phyloP scores from a whole-genome alignment of 495 filamentous ascomycete genomes.

The Trichoderma orchidacearum region DNA sequence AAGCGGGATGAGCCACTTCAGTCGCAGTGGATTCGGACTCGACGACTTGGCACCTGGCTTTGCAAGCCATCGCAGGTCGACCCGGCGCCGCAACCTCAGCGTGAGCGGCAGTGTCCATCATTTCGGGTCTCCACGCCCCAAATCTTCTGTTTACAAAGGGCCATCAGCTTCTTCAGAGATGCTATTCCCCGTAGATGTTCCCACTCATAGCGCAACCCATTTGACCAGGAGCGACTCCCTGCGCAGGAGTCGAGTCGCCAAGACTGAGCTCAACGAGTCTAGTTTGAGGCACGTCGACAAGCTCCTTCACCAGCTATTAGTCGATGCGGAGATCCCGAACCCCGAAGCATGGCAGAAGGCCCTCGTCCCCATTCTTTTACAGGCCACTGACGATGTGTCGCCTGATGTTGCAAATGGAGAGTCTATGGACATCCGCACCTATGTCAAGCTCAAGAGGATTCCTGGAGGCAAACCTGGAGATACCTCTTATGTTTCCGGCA shows the following conservation, averaged over 20 bases:
- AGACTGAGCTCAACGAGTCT: conserved; percentile 69
- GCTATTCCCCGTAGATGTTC: conserved; percentile 21
- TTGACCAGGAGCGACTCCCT: conserved; percentile 76
- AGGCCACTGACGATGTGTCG: conserved; percentile 88
- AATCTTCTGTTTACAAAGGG: conserved; percentile 25
- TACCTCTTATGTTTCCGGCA: conserved; percentile 85
- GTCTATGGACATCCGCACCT: conserved; percentile 97
- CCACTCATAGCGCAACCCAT: conserved; percentile 32
- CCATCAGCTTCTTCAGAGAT: conserved; percentile 27
- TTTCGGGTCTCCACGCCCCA: conserved; percentile 51
- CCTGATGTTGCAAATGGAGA: conserved; percentile 81
- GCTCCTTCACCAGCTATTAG: conserved; percentile 69
- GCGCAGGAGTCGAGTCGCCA: conserved; percentile 58
- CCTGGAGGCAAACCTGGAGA: conserved; percentile 80
- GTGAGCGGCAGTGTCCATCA: conserved; percentile 52
- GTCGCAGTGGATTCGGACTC: conserved; percentile 30
- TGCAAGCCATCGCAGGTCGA: conserved; percentile 42
- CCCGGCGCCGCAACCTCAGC: conserved; percentile 65
- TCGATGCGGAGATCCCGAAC: conserved; percentile 61
- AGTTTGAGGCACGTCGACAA: conserved; percentile 80
- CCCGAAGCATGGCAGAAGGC: conserved; percentile 76
- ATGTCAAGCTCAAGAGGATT: conserved; percentile 94
- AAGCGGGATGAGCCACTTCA: conserved; percentile 42
- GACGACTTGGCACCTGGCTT: conserved; percentile 24
- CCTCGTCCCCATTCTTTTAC: conserved; percentile 77